Evolutionary conservation across 164 flowering plant species (phyloP).

Genomic region (Cinnamomum micranthum): DNA sequence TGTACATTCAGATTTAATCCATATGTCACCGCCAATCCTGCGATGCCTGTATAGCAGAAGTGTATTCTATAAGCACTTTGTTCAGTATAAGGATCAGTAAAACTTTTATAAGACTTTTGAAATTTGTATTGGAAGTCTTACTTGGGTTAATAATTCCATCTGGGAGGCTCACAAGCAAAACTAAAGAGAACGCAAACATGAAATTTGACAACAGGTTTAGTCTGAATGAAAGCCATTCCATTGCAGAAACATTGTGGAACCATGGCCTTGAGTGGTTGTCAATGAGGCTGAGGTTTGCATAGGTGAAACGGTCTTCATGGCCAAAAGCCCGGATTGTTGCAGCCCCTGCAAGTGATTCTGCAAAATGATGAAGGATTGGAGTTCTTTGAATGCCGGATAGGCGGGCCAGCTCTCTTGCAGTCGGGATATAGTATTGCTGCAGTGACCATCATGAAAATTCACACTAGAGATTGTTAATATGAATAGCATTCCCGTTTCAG

Average conservation of each 20-base stretch:
- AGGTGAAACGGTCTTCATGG: conserved; percentile 57
- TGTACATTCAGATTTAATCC: conserved; percentile 78
- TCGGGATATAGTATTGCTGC: conserved; percentile 85
- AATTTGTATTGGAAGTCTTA: conserved; percentile 31
- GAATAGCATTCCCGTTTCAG: background rate
- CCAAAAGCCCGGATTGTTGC: conserved; percentile 84
- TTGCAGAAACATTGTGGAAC: conserved; percentile 88
- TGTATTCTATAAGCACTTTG: conserved; percentile 5
- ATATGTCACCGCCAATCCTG: conserved; percentile 95
- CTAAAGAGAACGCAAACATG: conserved; percentile 80
- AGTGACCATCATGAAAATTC: background rate
- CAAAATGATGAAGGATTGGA: conserved; percentile 93
- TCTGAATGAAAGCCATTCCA: conserved; percentile 96
- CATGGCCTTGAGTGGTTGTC: conserved; percentile 83
- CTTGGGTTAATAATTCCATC: conserved; percentile 91
- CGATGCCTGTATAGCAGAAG: conserved; percentile 60
- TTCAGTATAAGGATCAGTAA: background rate
- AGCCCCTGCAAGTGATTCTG: conserved; percentile 88
- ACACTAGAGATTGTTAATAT: background rate
- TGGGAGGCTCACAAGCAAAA: conserved; percentile 82
- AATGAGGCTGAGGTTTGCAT: conserved; percentile 50
- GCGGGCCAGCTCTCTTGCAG: conserved; percentile 91
- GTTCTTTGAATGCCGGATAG: conserved; percentile 69
- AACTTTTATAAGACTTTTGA: background rate
- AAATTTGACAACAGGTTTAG: conserved; percentile 74